Conservation (phyloP, 495 filamentous ascomycete species). For the Penicillium argentinense region DNA sequence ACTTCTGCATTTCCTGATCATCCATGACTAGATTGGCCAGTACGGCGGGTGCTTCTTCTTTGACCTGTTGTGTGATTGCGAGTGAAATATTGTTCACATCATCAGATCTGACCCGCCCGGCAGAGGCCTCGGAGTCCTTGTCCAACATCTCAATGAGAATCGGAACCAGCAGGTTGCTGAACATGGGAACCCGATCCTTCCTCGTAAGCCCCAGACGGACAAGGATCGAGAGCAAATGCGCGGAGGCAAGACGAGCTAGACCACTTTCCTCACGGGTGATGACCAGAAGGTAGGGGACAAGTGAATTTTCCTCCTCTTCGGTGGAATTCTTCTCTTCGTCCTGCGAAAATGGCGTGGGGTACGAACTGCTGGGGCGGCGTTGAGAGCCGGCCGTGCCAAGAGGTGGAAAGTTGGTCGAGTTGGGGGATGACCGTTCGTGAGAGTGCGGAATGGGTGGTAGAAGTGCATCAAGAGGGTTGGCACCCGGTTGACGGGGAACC, state of each 20-base stretch:
- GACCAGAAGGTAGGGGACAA: constrained; percentile 81
- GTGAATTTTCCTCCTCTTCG: constrained; percentile 72
- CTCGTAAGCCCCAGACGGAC: constrained; percentile 67
- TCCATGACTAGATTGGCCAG: constrained; percentile 78
- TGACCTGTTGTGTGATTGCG: constrained; percentile 41
- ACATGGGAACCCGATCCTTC: constrained; percentile 58
- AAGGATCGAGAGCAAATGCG: constrained; percentile 72
- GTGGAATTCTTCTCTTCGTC: constrained; percentile 36
- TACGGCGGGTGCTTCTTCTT: constrained; percentile 71
- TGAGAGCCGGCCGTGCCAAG: constrained; percentile 49
- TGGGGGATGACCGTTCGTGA: constrained; percentile 30
- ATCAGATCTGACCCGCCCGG: too few species aligned
- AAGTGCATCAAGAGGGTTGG: constrained; percentile 60
- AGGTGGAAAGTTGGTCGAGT: constrained; percentile 56
- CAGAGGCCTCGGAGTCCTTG: constrained; percentile 53
- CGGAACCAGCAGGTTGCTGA: constrained; percentile 70
- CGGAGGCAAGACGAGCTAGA: constrained; percentile 72
- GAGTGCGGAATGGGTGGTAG: constrained; percentile 49
- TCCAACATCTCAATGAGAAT: constrained; percentile 69
- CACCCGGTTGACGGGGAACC: constrained; percentile 39
- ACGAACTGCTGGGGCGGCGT: constrained; percentile 43
- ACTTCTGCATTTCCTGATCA: constrained; percentile 72
- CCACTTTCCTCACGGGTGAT: constrained; percentile 62
- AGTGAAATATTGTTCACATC: too few species aligned
- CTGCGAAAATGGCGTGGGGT: constrained; percentile 34